Conservation (phyloP, 148 eudicot genomes). For the Nyssa sinensis region DNA sequence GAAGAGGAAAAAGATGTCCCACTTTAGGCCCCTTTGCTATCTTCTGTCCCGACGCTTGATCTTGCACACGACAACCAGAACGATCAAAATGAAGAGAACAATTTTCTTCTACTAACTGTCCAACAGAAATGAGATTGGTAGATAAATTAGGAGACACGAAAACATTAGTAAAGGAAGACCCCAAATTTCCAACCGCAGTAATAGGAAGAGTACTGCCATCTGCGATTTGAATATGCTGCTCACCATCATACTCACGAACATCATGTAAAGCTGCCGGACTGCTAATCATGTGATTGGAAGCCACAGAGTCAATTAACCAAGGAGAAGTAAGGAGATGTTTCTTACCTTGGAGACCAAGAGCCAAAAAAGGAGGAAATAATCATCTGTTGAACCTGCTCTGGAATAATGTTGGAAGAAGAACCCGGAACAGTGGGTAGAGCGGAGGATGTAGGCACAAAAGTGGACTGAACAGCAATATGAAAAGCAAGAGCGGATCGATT, state of each 20-base stretch:
- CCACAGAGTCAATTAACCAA: too few species aligned
- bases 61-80: slow-evolving; percentile 22
- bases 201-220: slow-evolving; percentile 2
- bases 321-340: background rate
- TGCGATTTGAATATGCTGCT: too few species aligned
- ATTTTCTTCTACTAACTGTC: too few species aligned
- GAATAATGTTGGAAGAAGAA: background rate
- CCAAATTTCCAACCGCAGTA: background rate
- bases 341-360: background rate
- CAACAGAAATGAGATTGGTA: slow-evolving; percentile 3
- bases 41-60: slow-evolving; percentile 7
- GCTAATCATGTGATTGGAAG: too few species aligned
- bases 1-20: slow-evolving; percentile 11
- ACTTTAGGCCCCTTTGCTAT: slow-evolving; percentile 19
- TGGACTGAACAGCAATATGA: too few species aligned
- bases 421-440: too few species aligned
- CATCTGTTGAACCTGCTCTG: background rate
- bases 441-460: too few species aligned
- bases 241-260: too few species aligned
- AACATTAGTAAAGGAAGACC: too few species aligned
- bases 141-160: too few species aligned
- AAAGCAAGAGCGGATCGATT: too few species aligned
- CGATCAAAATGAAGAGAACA: slow-evolving; percentile 5
- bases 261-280: too few species aligned
- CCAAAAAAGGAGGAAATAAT: background rate